Evolutionary conservation across 352 stramenopile genomes (phyloP).

Genomic region (Thalassiosira delicatula): DNA sequence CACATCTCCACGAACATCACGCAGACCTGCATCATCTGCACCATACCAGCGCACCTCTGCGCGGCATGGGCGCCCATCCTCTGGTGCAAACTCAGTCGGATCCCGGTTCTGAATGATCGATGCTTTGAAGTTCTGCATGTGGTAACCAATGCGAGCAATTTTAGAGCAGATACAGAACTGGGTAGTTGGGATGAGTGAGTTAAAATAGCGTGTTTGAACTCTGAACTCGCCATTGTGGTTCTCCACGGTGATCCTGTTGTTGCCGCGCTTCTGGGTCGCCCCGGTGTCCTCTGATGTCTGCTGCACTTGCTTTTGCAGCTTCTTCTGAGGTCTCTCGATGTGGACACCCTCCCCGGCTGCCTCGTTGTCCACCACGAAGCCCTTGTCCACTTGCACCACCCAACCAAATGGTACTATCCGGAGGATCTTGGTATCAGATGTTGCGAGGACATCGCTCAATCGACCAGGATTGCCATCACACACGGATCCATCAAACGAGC

Average conservation of each 20-base stretch:
- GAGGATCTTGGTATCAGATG: not conserved
- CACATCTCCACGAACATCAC: not conserved
- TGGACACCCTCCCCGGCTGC: conserved; percentile 5
- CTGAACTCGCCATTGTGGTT: conserved; percentile 3
- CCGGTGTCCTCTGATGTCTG: conserved; percentile 9
- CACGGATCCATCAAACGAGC: not conserved
- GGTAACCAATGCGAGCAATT: conserved; percentile 19
- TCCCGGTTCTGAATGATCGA: not conserved
- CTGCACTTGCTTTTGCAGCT: conserved; percentile 7
- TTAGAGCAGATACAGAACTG: conserved; percentile 11
- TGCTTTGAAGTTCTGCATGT: conserved; percentile 17
- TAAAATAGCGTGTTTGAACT: conserved; percentile 1
- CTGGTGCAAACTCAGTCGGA: not conserved
- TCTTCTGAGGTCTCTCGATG: conserved; percentile 18
- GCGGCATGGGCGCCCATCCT: not conserved
- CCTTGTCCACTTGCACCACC: conserved; percentile 28
- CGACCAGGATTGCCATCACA: not conserved
- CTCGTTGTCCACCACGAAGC: conserved; percentile 26
- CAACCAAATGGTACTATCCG: not conserved
- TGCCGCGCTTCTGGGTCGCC: conserved; percentile 25
- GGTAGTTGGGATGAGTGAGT: not conserved
- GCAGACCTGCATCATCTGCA: not conserved
- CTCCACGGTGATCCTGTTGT: conserved; percentile 19
- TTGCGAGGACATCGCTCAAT: not conserved
- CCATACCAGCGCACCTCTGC: not conserved